phyloP scores from a whole-genome alignment of 83 land plant species.

The Thuja plicata region DNA sequence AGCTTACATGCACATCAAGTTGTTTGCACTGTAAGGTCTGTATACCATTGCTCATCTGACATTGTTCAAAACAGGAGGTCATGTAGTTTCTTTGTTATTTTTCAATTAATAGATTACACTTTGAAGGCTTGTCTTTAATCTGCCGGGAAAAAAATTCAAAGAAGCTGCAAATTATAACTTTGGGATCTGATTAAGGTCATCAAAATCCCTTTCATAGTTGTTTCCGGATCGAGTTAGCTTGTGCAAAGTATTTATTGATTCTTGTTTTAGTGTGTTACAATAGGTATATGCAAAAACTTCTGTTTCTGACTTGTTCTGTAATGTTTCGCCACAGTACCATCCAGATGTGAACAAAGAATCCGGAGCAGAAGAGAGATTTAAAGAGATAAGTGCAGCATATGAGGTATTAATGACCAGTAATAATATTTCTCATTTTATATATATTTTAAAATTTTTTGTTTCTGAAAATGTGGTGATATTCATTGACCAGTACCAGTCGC shows the following conservation, averaged over 20 bases:
- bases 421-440: background rate
- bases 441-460: background rate
- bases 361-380: conserved; percentile 94
- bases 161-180: background rate
- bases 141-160: background rate
- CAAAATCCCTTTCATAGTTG: background rate
- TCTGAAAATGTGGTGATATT: background rate
- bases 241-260: background rate
- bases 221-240: background rate
- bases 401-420: conserved; percentile 56
- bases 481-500: background rate
- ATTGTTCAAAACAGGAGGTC: background rate
- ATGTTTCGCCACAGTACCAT: conserved; percentile 60
- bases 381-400: conserved; percentile 98
- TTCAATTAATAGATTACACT: background rate
- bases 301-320: background rate
- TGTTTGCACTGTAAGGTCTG: background rate
- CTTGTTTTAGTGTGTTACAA: background rate
- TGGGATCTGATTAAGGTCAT: background rate
- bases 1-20: no score
- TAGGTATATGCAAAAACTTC: background rate
- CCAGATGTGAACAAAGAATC: conserved; percentile 96
- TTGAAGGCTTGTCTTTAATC: background rate
- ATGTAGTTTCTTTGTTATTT: background rate
- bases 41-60: background rate